Conservation (phyloP, 2,329 filamentous ascomycete genomes). For the Tetracladium maxilliforme region DNA sequence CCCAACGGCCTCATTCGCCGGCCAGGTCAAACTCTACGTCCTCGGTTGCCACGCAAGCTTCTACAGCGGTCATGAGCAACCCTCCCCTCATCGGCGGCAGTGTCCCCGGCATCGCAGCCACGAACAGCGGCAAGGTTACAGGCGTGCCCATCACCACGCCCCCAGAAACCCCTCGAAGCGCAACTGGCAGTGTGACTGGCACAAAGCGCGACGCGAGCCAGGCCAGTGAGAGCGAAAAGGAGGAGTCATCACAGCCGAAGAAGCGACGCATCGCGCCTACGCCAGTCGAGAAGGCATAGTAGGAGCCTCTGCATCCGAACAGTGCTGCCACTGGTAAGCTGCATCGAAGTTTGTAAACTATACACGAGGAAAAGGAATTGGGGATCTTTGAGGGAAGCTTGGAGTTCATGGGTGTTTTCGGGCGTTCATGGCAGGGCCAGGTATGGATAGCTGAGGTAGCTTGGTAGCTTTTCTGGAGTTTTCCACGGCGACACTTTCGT, state of each 20-base stretch:
- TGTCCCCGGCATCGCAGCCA: conserved; percentile 62
- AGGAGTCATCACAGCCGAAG: conserved; percentile 35
- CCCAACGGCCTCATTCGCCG: conserved; percentile 55
- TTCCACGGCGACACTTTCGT: too few species aligned
- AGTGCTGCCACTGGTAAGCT: too few species aligned
- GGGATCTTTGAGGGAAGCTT: too few species aligned
- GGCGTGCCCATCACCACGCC: conserved; percentile 72
- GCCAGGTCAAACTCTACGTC: conserved; percentile 76
- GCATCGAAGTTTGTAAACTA: too few species aligned
- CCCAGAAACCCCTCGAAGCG: conserved; percentile 68
- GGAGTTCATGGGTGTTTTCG: too few species aligned
- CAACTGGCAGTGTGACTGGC: conserved; percentile 37
- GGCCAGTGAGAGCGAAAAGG: conserved; percentile 34
- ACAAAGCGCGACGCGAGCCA: conserved; percentile 36
- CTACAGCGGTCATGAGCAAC: conserved; percentile 48
- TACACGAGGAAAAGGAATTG: too few species aligned
- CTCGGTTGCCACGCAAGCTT: conserved; percentile 54
- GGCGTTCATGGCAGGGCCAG: too few species aligned
- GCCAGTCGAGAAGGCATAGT: conserved; percentile 24
- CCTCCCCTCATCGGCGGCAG: conserved; percentile 66
- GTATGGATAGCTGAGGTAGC: too few species aligned
- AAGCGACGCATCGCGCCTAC: conserved; percentile 59
- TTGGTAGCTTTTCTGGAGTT: too few species aligned
- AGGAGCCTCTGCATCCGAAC: too few species aligned
- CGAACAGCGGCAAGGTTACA: conserved; percentile 34